Base-by-base conservation (phyloP, 2,329 filamentous ascomycete genomes). In the Aspergillus candidus region DNA sequence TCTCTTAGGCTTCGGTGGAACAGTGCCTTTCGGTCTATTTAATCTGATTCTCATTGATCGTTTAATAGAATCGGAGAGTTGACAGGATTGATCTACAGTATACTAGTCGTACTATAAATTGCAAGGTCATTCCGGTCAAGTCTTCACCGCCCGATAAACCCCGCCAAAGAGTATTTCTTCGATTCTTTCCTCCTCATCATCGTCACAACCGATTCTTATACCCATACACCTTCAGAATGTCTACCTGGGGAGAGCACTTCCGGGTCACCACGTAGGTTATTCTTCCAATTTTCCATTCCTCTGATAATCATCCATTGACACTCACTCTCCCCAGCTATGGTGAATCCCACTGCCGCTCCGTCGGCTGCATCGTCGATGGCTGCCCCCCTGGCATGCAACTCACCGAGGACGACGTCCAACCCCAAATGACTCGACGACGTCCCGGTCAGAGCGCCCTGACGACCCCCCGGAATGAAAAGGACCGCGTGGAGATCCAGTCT, bases 301-400 rank as follows among this genome's bases (percentile, higher is more conserved):
- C n/a, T n/a, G 34, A 38, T 13, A 35, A 39, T 27, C 22, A 35
- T 10, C 36, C 41, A 41, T 44, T 13, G 13, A 13, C 12, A 30
- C 40, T 22, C 40, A 33, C 14, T 29, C 15, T 10, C 22, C 29
- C 44, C 40, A 64, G 80, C 62, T 87, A 87, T 72, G 86, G 86
- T 65, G 86, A 90, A 69, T 94, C 87, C 45, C 91, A 96, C 72
- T 94, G 91, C 74, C 84, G 83, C 60, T 91, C 86, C 29, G 89
- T 97, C 60, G 90, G 89, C 62, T 94, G 88, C 73, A 96, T 97
- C 60, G 84, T 97, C 69, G 91, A 97, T 66, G 89, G 89, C 58
- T 86, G 82, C 62, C 93, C 91, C 31, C 90, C 93, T 11, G 87
- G 88, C 59, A 84, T 97, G 76, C 74, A 83, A 59, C 81, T 97